Conservation (phyloP, 2,329 filamentous ascomycete genomes). For the Diaporthe vexans region DNA sequence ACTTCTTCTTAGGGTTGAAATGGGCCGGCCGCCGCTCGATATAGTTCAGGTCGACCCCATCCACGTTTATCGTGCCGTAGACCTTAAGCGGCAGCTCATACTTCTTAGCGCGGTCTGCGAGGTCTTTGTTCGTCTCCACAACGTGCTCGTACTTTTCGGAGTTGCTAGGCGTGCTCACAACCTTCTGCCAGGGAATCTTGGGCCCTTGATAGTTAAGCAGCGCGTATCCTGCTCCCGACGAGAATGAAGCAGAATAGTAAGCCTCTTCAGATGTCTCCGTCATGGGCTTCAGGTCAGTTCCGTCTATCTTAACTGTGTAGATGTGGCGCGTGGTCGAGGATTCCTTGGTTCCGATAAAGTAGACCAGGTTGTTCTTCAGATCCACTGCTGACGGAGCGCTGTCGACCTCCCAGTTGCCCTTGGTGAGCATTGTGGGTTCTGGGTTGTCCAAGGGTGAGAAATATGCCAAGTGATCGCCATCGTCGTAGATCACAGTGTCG, state of each 20-base stretch:
- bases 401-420: constrained; percentile 93
- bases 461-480: constrained; percentile 92
- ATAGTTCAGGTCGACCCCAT: constrained; percentile 78
- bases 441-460: constrained; percentile 89
- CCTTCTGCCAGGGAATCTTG: constrained; percentile 89
- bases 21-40: constrained; percentile 91
- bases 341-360: constrained; percentile 90
- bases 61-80: constrained; percentile 88
- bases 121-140: constrained; percentile 82
- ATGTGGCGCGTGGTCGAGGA: constrained; percentile 91
- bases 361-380: constrained; percentile 86
- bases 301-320: constrained; percentile 90
- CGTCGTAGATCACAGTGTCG: constrained; percentile 88
- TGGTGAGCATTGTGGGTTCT: constrained; percentile 87
- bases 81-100: constrained; percentile 87
- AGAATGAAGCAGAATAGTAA: constrained; percentile 89
- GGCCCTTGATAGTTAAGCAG: constrained; percentile 90
- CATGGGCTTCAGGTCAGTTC: constrained; percentile 78
- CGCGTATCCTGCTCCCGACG: constrained; percentile 82
- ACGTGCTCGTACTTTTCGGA: constrained; percentile 73
- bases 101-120: constrained; percentile 78
- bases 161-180: constrained; percentile 85
- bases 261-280: constrained; percentile 81
- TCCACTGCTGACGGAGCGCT: constrained; percentile 88
- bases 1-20: constrained; percentile 86